phyloP scores from a whole-genome alignment of 768 basidiomycete species.

The Agrocybe praecox region DNA sequence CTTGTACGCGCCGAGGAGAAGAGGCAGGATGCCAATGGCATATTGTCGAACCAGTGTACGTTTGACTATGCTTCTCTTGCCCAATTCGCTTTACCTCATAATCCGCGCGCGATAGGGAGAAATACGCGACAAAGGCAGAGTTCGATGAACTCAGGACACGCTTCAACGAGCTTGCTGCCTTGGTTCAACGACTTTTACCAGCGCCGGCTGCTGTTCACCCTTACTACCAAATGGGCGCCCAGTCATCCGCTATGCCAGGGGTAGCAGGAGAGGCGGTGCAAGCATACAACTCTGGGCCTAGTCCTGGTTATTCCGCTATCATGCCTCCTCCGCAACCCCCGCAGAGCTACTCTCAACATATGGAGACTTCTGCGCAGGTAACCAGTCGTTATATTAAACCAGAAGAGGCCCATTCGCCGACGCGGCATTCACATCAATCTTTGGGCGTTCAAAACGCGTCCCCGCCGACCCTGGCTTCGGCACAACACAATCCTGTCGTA shows the following conservation, averaged over 20 bases:
- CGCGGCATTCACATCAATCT: conserved; percentile 17
- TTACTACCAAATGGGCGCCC: conserved; percentile 35
- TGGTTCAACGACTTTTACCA: conserved; percentile 52
- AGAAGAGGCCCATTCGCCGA: conserved; percentile 19
- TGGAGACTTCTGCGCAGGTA: conserved; percentile 17
- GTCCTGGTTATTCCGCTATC: conserved; percentile 31
- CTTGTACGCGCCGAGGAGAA: conserved; percentile 80
- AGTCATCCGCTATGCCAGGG: conserved; percentile 26
- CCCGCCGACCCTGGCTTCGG: conserved; percentile 23
- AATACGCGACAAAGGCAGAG: conserved; percentile 77
- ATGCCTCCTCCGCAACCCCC: conserved; percentile 32
- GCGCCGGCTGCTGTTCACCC: conserved; percentile 22
- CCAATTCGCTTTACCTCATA: conserved; percentile 22
- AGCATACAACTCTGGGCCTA: conserved; percentile 23
- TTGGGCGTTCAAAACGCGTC: conserved; percentile 12
- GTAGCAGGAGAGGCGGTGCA: conserved; percentile 33
- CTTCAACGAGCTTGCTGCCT: conserved; percentile 59
- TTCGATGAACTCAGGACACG: conserved; percentile 75
- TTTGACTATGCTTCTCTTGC: conserved; percentile 22
- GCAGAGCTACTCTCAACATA: conserved; percentile 12
- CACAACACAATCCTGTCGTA: conserved; percentile 18
- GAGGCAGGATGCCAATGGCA: conserved; percentile 83
- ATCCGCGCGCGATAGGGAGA: conserved; percentile 52
- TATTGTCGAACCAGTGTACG: conserved; percentile 80
- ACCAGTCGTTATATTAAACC: conserved; percentile 20